Evolutionary conservation across 2,329 filamentous ascomycete species (phyloP), one percentile per base, ranked within the genome.

Genomic region (Fusarium sp.): DNA sequence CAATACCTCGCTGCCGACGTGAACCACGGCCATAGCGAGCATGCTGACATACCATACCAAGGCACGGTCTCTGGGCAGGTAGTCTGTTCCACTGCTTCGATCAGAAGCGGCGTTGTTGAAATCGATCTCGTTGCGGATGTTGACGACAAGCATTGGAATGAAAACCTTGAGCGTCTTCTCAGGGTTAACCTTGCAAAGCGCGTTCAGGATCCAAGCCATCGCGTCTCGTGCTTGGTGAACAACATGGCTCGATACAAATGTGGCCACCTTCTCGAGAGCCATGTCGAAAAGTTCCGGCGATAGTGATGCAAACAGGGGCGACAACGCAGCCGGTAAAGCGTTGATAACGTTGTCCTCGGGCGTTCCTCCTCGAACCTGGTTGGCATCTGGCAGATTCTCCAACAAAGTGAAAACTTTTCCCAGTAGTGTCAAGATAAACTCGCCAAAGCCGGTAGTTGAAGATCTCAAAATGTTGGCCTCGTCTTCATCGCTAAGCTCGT

Each of bases 311-410:
- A 99, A 92, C 42, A 99, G 83, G 5, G 96, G 96, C 53, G 93
- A 94, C 66, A 99, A 89, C 0, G 96, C 94, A 9, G 95, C 94
- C 4, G 96, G 96, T 22, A 99, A 82, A 3, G 94, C 97, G 76
- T 98, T 98, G 76, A 98, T 94, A 47, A 99, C 94, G 73, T 94
- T 97, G 75, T 99, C 97, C 79, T 99, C 96, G 0, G 96, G 96
- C 7, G 94, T 97, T 13, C 94, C 94, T 62, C 93, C 94, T 65
- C 95, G 91, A 33, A 97, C 89, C 61, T 95, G 89, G 31, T 94
- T 92, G 11, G 94, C 90, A 80, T 99, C 97, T 1, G 96, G 96
- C 40, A 99, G 83, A 75, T 99, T 99, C 79, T 99, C 96, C 22
- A 99, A 81, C 11, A 99, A 86, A 1, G 94, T 98, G 78, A 99